These are phyloP conservation scores for Colletotrichum scovillei DNA, from an alignment of 2,329 filamentous ascomycete species.

Conservation along the genomic window DNA sequence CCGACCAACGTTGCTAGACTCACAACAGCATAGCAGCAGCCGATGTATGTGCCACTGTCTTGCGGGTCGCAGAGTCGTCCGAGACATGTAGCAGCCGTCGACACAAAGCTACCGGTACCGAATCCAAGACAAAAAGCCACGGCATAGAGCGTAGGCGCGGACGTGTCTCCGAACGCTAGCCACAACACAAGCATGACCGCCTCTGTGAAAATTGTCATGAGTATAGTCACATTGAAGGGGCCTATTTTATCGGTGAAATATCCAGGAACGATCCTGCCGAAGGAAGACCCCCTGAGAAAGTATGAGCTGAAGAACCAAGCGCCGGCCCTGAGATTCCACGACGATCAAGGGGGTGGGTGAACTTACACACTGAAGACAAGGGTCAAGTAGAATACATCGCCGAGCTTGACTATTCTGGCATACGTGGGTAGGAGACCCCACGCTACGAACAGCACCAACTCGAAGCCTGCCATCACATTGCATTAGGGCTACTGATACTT, in stretches of 20 bases:
- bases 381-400: constrained; percentile 43
- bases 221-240: constrained; percentile 41
- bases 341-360: background rate
- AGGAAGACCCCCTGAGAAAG: constrained; percentile 40
- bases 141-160: constrained; percentile 38
- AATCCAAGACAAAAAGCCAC: constrained; percentile 43
- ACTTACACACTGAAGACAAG: constrained; percentile 46
- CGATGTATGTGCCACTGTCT: constrained; percentile 43
- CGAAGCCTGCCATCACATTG: constrained; percentile 40
- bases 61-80: constrained; percentile 40
- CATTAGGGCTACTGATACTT: background rate
- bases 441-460: constrained; percentile 45
- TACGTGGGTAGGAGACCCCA: constrained; percentile 46
- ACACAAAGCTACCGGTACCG: constrained; percentile 43
- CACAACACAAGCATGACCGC: constrained; percentile 39
- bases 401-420: constrained; percentile 39
- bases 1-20: constrained; percentile 39
- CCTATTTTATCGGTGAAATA: constrained; percentile 38
- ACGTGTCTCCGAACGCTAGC: constrained; percentile 41
- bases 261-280: constrained; percentile 42
- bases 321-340: background rate
- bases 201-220: constrained; percentile 41
- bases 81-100: constrained; percentile 38
- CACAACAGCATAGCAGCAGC: constrained; percentile 42
- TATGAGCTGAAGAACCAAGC: background rate